phyloP scores from a whole-genome alignment of 257 asterid species.

The Orobanche coerulescens region DNA sequence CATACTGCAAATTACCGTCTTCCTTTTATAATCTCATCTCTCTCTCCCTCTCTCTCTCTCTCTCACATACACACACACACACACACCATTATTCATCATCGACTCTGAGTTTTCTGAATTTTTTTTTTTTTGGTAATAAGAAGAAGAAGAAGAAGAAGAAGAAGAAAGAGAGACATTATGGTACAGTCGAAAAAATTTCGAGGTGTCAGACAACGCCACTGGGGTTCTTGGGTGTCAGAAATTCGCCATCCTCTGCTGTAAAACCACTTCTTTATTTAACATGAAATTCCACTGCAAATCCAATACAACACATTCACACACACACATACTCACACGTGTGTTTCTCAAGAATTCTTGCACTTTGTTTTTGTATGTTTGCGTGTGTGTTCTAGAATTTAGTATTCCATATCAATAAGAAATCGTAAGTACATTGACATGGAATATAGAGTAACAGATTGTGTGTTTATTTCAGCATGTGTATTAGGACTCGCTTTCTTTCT shows the following conservation, averaged over 20 bases:
- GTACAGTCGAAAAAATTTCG: slow-evolving; percentile 66
- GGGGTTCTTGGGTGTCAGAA: slow-evolving; percentile 99
- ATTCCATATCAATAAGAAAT: too few species aligned
- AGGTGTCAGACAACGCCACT: slow-evolving; percentile 92
- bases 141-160: background rate
- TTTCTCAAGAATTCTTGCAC: too few species aligned
- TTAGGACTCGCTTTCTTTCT: too few species aligned
- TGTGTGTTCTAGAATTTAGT: too few species aligned
- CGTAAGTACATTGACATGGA: too few species aligned
- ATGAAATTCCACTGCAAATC: background rate
- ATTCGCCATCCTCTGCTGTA: slow-evolving; percentile 89
- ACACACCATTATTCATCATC: slow-evolving; percentile 7
- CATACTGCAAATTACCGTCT: slow-evolving; percentile 18
- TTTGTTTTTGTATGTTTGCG: too few species aligned
- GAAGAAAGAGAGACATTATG: slow-evolving; percentile 30
- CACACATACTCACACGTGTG: background rate
- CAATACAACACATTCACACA: background rate
- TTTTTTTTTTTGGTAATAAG: background rate
- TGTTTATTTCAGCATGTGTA: too few species aligned
- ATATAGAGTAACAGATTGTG: too few species aligned
- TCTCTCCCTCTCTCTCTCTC: too few species aligned
- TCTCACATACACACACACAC: too few species aligned
- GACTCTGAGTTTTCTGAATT: background rate
- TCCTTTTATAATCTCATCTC: too few species aligned
- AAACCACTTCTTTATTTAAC: background rate